phyloP scores from a whole-genome alignment of 1,139 yeast species.

The Zygoascus sp. region DNA sequence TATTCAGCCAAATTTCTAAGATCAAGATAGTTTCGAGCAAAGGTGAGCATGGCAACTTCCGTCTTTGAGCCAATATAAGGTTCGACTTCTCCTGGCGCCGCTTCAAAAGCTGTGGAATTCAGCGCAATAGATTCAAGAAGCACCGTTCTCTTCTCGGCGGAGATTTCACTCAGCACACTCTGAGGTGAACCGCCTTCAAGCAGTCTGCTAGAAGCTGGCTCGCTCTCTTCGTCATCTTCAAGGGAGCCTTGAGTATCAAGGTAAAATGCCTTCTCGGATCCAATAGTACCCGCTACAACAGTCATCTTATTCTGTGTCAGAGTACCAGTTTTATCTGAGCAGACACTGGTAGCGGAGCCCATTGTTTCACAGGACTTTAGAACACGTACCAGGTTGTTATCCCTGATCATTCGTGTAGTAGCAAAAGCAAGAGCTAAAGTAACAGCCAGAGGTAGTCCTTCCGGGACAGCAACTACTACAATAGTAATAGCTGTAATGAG shows the following conservation, averaged over 20 bases:
- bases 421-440: slow-evolving; percentile 96
- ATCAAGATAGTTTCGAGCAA: slow-evolving; percentile 58
- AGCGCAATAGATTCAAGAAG: slow-evolving; percentile 60
- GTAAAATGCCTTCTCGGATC: slow-evolving; percentile 41
- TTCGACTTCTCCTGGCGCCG: slow-evolving; percentile 27
- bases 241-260: slow-evolving; percentile 25
- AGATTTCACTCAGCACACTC: slow-evolving; percentile 33
- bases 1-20: slow-evolving; percentile 40
- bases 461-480: slow-evolving; percentile 97
- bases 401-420: slow-evolving; percentile 95
- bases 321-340: slow-evolving; percentile 86
- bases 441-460: slow-evolving; percentile 94
- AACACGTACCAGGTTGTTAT: slow-evolving; percentile 92
- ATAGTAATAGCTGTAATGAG: slow-evolving; percentile 88
- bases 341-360: slow-evolving; percentile 97
- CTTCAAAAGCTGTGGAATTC: slow-evolving; percentile 86
- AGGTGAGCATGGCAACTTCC: slow-evolving; percentile 76
- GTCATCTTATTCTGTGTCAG: slow-evolving; percentile 90
- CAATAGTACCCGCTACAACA: slow-evolving; percentile 70
- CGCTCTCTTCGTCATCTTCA: slow-evolving; percentile 8
- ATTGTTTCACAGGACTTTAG: slow-evolving; percentile 93
- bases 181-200: slow-evolving; percentile 22
- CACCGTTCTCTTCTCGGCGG: slow-evolving; percentile 36
- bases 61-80: slow-evolving; percentile 89
- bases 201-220: background rate